Evolutionary conservation across 192 early-diverging fungal species (phyloP).

Genomic region (Coemansia sp.): DNA sequence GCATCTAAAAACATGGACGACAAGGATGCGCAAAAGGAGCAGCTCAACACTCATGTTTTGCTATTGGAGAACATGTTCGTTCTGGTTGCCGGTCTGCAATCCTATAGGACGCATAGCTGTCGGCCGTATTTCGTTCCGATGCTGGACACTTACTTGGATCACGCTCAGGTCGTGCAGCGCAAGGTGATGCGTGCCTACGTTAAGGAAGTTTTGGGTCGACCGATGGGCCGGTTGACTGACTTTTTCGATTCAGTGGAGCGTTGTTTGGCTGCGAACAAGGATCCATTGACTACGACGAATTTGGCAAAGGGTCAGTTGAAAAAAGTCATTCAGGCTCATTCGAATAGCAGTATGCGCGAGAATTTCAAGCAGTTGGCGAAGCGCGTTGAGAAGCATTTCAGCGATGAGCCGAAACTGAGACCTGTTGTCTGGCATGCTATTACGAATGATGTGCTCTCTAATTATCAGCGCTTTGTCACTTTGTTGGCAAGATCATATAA

Average conservation of each 20-base stretch:
- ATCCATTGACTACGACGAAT: slow-evolving; percentile 62
- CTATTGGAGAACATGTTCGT: slow-evolving; percentile 96
- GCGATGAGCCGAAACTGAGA: slow-evolving; percentile 78
- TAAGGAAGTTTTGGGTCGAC: slow-evolving; percentile 84
- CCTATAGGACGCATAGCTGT: slow-evolving; percentile 71
- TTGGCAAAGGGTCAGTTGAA: slow-evolving; percentile 84
- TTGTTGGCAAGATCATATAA: slow-evolving; percentile 87
- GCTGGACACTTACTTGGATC: slow-evolving; percentile 70
- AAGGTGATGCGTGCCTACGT: slow-evolving; percentile 81
- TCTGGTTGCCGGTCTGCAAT: slow-evolving; percentile 79
- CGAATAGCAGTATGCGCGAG: slow-evolving; percentile 74
- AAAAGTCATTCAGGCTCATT: slow-evolving; percentile 84
- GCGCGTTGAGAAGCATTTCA: slow-evolving; percentile 94
- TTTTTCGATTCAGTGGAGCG: slow-evolving; percentile 97
- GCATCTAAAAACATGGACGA: slow-evolving; percentile 69
- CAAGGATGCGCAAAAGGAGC: slow-evolving; percentile 76
- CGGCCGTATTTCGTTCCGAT: slow-evolving; percentile 57
- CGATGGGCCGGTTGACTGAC: slow-evolving; percentile 85
- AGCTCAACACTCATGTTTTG: slow-evolving; percentile 87
- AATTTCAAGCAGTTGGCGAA: slow-evolving; percentile 81
- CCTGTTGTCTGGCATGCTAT: slow-evolving; percentile 93
- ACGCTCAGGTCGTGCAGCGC: slow-evolving; percentile 84
- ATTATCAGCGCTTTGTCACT: slow-evolving; percentile 80
- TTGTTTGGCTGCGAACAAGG: slow-evolving; percentile 67
- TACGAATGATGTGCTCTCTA: slow-evolving; percentile 81